These are phyloP conservation scores for Torulaspora pretoriensis DNA, from an alignment of 1,139 yeast genomes.

Conservation along the genomic window DNA sequence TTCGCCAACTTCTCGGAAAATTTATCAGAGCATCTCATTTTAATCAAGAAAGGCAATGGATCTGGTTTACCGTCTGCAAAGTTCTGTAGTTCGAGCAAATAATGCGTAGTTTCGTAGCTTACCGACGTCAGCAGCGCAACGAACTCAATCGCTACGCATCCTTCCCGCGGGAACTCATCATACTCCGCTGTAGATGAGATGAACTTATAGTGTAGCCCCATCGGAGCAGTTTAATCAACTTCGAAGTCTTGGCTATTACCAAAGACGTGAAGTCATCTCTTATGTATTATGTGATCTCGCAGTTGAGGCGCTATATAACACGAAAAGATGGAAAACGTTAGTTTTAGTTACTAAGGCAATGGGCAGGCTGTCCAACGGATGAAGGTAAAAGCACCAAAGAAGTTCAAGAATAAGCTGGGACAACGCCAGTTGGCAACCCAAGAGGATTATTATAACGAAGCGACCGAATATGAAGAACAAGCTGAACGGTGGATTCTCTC, in stretches of 20 bases:
- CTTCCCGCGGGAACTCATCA: constrained; percentile 3
- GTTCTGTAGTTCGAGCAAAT: constrained; percentile 19
- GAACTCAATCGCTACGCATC: constrained; percentile 18
- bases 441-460: constrained; percentile 34
- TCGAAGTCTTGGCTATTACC: neutral
- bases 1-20: constrained; percentile 17
- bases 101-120: constrained; percentile 13
- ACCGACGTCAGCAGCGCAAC: constrained; percentile 23
- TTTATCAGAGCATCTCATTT: constrained; percentile 14
- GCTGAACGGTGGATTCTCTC: constrained; percentile 37
- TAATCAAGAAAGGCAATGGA: constrained; percentile 15
- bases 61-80: constrained; percentile 16
- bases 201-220: constrained; percentile 4
- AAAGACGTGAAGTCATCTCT: neutral
- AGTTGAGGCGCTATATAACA: neutral
- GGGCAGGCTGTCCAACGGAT: constrained; percentile 1
- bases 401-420: constrained; percentile 9
- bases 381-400: constrained; percentile 5
- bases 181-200: constrained; percentile 8
- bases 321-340: neutral
- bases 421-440: constrained; percentile 21
- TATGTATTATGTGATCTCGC: neutral
- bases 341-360: neutral
- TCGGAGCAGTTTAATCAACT: neutral
- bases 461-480: constrained; percentile 33